Evolutionary conservation across 2,329 filamentous ascomycete genomes (phyloP).

Genomic region (Diaporthe humulicola): DNA sequence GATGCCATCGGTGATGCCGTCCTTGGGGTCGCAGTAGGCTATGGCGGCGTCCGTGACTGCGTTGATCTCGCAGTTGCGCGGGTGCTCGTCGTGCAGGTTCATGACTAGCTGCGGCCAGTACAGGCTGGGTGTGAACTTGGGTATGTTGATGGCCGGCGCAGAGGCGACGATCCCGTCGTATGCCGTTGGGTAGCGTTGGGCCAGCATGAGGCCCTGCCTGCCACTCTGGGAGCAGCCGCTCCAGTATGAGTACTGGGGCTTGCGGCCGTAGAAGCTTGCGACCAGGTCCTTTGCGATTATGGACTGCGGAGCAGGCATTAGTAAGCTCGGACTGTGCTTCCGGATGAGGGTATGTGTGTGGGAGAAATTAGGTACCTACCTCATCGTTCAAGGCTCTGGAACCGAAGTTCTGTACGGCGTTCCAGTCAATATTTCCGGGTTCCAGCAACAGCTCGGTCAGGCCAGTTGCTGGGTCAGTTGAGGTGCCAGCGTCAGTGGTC

Average conservation of each 20-base stretch:
- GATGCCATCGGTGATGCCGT: slow-evolving; percentile 57
- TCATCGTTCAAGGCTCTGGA: slow-evolving; percentile 43
- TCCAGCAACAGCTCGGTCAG: slow-evolving; percentile 5
- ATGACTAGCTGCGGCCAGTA: slow-evolving; percentile 48
- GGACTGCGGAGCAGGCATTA: not conserved
- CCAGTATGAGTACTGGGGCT: slow-evolving; percentile 63
- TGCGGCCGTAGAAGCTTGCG: slow-evolving; percentile 55
- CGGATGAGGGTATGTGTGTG: not conserved
- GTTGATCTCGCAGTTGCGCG: slow-evolving; percentile 58
- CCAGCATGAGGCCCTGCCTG: slow-evolving; percentile 67
- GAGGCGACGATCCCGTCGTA: slow-evolving; percentile 70
- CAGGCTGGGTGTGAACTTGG: slow-evolving; percentile 55
- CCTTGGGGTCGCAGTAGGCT: slow-evolving; percentile 60
- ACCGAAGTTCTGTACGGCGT: slow-evolving; percentile 43
- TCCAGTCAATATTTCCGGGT: slow-evolving; percentile 43
- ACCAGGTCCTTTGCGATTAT: slow-evolving; percentile 58
- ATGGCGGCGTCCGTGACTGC: slow-evolving; percentile 53
- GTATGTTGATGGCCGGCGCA: slow-evolving; percentile 55
- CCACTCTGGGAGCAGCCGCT: slow-evolving; percentile 72
- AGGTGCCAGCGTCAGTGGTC: slow-evolving; percentile 46
- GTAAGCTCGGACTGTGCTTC: not conserved
- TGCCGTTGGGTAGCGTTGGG: slow-evolving; percentile 66
- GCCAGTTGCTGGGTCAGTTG: slow-evolving; percentile 11
- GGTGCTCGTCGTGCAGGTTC: slow-evolving; percentile 47
- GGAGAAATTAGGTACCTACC: not conserved